Evolutionary conservation across 2,329 filamentous ascomycete species (phyloP), one percentile per base, ranked within the genome.

Genomic region (Blastomyces emzantsi): DNA sequence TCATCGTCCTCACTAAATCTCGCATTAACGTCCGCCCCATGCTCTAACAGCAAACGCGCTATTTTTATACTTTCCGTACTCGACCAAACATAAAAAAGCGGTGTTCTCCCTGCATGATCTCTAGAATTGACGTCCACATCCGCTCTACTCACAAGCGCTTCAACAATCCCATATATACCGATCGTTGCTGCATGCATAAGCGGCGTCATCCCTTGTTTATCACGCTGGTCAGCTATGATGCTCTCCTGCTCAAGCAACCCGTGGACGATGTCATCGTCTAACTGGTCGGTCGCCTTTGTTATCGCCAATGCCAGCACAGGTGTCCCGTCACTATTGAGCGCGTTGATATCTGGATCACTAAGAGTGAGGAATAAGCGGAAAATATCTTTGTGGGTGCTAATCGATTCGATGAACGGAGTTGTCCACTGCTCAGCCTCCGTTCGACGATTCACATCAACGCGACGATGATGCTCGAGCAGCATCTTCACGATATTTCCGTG

Each of bases 11-110:
- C 25, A 11, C 47, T 22, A 43, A 62, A 54, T 5, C 62, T 60
- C 15, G 60, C 30, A 30, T 66, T 62, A 28, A 65, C 39, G 17
- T 65, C 59, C 19, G 63, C 56, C 1, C 56, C 56, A 45, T 30
- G 33, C 8, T 58, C 30, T 30, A 55, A 1, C 30, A 55, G 17
- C 17, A 55, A 36, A 22, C 30, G 52, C 11, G 36, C 28, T 17
- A 55, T 36, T n/a, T 55, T 19, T 15, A 39, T 3, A 33, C 25
- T 33, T 22, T 30, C 49, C n/a, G 19, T 1, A 36, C 5, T 3
- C 17, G 30, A 7, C 28, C 7, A 19, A 17, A 8, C 19, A 17
- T 39, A 28, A 9, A 15, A 36, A 30, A 55, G 28, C 28, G 52
- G 30, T 28, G 56, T 25, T 22, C 19, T 25, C 15, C 56, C 56